Evolutionary conservation across 1,284 basidiomycete genomes (phyloP).

Genomic region (Sporisorium scitamineum): DNA sequence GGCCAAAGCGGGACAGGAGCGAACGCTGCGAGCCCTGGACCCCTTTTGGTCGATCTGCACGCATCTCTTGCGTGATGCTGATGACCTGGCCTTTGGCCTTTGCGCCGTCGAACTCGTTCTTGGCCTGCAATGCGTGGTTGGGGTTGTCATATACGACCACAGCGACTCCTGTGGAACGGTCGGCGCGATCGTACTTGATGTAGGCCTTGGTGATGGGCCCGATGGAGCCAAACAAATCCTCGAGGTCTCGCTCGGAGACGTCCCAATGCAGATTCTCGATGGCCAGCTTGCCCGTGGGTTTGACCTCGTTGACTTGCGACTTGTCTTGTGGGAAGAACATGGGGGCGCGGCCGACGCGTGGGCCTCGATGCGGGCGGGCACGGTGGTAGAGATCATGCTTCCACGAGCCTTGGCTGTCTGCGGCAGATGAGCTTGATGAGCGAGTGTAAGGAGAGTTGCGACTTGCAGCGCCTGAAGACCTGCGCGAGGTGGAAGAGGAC

Average conservation of each 20-base stretch:
- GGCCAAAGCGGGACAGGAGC: constrained; percentile 48
- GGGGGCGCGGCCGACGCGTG: constrained; percentile 26
- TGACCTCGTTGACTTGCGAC: constrained; percentile 38
- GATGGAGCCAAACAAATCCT: constrained; percentile 84
- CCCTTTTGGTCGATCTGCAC: constrained; percentile 27
- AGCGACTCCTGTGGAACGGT: constrained; percentile 87
- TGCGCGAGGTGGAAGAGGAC: constrained; percentile 11
- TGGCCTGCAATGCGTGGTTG: constrained; percentile 83
- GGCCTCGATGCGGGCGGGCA: constrained; percentile 5
- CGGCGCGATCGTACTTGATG: constrained; percentile 97
- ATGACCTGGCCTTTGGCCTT: constrained; percentile 78
- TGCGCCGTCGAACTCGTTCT: constrained; percentile 87
- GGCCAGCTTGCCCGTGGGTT: constrained; percentile 72
- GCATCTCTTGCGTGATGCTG: constrained; percentile 56
- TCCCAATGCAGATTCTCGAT: constrained; percentile 94
- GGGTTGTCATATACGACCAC: constrained; percentile 83
- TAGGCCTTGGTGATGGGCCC: constrained; percentile 89
- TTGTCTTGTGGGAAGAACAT: constrained; percentile 42
- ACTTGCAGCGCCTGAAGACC: constrained; percentile 24
- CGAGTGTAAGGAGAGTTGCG: constrained; percentile 44
- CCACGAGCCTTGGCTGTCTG: constrained; percentile 30
- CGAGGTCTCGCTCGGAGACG: constrained; percentile 81
- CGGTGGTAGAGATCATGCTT: constrained; percentile 42
- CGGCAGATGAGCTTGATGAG: constrained; percentile 12
- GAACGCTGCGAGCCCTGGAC: constrained; percentile 15